A percentile compares a stretch with the other conserved stretches of the same genome.
These are phyloP conservation scores for Thalassiosira profunda DNA, from an alignment of 108 stramenopile species.

Conservation along the genomic window DNA sequence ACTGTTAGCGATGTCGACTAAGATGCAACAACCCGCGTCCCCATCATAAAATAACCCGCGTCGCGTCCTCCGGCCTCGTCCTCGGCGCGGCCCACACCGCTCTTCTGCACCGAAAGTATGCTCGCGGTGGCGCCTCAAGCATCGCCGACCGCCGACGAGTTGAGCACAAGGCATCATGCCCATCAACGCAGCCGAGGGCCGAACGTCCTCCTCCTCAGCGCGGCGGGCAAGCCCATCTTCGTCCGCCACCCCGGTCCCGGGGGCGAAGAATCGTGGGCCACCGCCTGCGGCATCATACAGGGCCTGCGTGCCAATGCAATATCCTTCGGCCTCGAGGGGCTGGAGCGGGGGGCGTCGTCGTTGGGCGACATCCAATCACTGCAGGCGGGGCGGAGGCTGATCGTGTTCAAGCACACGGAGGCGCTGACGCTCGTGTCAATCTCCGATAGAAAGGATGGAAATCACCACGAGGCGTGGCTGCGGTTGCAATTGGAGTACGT, in stretches of 20 bases:
- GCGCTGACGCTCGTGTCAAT: slow-evolving; percentile 69
- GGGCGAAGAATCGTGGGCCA: slow-evolving; percentile 62
- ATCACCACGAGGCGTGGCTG: slow-evolving; percentile 51
- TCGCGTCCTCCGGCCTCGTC: too few relatives aligned
- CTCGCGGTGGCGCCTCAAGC: too few relatives aligned
- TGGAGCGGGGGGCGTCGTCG: slow-evolving; percentile 31
- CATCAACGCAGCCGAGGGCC: too few relatives aligned
- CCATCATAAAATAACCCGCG: too few relatives aligned
- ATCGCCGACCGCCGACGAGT: too few relatives aligned
- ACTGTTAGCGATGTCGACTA: too few relatives aligned
- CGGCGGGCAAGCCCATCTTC: slow-evolving; percentile 83
- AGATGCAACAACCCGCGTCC: too few relatives aligned
- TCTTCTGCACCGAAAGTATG: too few relatives aligned
- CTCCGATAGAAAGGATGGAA: slow-evolving; percentile 18
- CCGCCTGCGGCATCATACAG: slow-evolving; percentile 67
- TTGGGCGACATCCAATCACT: slow-evolving; percentile 74
- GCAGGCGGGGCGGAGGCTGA: slow-evolving; percentile 32
- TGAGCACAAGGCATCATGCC: too few relatives aligned
- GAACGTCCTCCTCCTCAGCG: slow-evolving; percentile 77
- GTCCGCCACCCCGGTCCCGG: slow-evolving; percentile 53
- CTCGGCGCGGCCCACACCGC: too few relatives aligned
- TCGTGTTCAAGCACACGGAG: slow-evolving; percentile 75
- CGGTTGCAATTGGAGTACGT: slow-evolving; percentile 77
- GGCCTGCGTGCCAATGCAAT: slow-evolving; percentile 63
- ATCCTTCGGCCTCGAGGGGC: slow-evolving; percentile 24